Conservation (phyloP, 1,284 basidiomycete species). For the Cutaneotrichosporon arboriforme region DNA sequence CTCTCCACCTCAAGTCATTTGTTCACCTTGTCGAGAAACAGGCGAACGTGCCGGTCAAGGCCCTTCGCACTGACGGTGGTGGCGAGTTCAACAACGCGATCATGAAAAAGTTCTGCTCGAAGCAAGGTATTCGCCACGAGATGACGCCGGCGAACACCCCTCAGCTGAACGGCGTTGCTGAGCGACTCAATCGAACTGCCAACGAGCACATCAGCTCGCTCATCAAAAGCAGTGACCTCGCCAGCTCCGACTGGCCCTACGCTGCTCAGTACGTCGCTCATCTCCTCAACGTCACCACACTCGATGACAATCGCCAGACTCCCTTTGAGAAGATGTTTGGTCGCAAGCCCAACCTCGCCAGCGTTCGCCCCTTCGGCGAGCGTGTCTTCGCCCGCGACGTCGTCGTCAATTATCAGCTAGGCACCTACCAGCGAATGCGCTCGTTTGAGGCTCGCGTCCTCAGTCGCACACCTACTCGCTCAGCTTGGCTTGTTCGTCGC, state of each 20-base stretch:
- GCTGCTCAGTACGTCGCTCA: slow-evolving; percentile 4
- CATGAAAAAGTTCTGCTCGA: not conserved
- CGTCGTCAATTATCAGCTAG: not conserved
- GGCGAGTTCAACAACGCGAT: not conserved
- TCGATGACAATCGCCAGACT: slow-evolving; percentile 2
- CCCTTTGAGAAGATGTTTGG: slow-evolving; percentile 3
- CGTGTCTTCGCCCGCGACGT: not conserved
- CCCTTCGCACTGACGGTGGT: slow-evolving; percentile 2
- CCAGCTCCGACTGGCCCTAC: slow-evolving; percentile 9
- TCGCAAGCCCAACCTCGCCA: slow-evolving; percentile 1
- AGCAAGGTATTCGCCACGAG: slow-evolving; percentile 3
- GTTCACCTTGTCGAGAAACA: slow-evolving; percentile 4
- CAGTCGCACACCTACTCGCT: not conserved
- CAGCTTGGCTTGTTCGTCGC: not conserved
- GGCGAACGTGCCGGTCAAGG: not conserved
- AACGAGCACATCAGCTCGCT: slow-evolving; percentile 16
- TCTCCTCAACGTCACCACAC: slow-evolving; percentile 13
- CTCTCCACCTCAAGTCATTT: not conserved
- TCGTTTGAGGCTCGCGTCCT: not conserved
- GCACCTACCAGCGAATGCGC: not conserved
- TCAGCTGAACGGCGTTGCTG: slow-evolving; percentile 35
- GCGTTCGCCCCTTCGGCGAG: not conserved
- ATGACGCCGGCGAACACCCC: slow-evolving; percentile 20
- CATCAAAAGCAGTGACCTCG: slow-evolving; percentile 6
- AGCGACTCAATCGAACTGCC: slow-evolving; percentile 32